Evolutionary conservation across 2,329 filamentous ascomycete species (phyloP), one percentile per base, ranked within the genome.

Genomic region (Fusarium sacchari): DNA sequence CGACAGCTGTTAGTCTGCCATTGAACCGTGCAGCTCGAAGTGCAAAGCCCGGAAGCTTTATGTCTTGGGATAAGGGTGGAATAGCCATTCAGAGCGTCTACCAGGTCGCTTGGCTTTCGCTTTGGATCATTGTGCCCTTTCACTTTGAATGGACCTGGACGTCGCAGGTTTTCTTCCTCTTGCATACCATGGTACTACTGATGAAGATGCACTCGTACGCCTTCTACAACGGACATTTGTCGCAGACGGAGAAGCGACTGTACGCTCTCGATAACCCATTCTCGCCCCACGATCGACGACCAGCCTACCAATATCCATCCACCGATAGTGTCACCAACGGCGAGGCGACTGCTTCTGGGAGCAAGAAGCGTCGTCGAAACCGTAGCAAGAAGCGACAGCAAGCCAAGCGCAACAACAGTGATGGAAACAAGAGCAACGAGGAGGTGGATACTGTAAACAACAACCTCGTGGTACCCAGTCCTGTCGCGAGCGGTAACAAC

Each of bases 121-220:
- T 96, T 70, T 98, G 96, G 96, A 91, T 96, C 69, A 87, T 88
- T 80, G 90, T 95, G 79, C 96, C 96, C 0, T 98, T 98, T 74
- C 82, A 92, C 76, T 87, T 97, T 14, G 88, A 93, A 58, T 99
- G 96, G 96, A 94, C 95, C 6, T 99, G 96, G 96, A 99, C 96
- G 1, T 92, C 96, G 6, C 96, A 98, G 80, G 96, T 99, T 43
- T 99, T 97, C 82, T 89, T 99, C 76, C 92, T 95, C 17, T 86
- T 99, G 39, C 96, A 99, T 82, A 92, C 95, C 47, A 90, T 99
- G 83, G 92, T 94, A 13, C 87, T 99, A 26, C 90, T 98, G 57
- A 99, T 99, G 96, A 99, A 99, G 86, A 96, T 98, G 91, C 96
- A 99, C 82, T 98, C 95, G 11, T 99, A 97, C 80, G 93, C 94